Evolutionary conservation across 1,139 yeast species (phyloP).

Genomic region (Suhomyces anneliseae): DNA sequence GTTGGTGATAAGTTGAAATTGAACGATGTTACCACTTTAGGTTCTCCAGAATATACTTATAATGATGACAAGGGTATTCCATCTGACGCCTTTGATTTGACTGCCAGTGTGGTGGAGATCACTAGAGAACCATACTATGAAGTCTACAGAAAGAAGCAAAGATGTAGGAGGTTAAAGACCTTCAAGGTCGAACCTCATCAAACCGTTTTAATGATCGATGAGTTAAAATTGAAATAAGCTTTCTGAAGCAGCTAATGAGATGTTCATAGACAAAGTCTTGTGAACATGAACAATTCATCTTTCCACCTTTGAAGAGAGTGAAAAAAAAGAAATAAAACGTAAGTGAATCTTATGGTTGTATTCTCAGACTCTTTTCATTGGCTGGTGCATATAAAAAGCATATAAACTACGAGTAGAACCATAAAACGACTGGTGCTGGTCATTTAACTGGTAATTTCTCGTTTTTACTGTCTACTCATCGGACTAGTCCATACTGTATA

Average conservation of each 20-base stretch:
- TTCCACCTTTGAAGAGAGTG: background rate
- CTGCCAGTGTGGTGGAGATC: slow-evolving; percentile 81
- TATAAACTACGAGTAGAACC: no score
- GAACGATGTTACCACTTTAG: slow-evolving; percentile 76
- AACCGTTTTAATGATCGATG: slow-evolving; percentile 79
- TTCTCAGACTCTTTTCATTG: no score
- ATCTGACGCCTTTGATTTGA: slow-evolving; percentile 52
- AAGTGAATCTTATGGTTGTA: no score
- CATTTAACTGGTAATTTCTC: no score
- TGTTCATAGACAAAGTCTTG: no score
- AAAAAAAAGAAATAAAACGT: background rate
- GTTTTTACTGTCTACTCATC: background rate
- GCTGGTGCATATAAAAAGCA: no score
- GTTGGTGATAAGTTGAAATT: slow-evolving; percentile 79
- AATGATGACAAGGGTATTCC: slow-evolving; percentile 38
- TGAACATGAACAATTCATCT: background rate
- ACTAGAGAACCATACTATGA: slow-evolving; percentile 76
- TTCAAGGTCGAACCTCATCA: slow-evolving; percentile 75
- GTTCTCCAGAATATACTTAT: slow-evolving; percentile 78
- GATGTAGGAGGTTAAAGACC: slow-evolving; percentile 83
- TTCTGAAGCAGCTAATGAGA: background rate
- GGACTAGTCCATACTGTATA: background rate
- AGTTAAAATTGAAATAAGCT: slow-evolving; percentile 47
- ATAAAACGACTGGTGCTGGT: no score
- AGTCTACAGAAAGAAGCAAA: slow-evolving; percentile 62